phyloP scores from a whole-genome alignment of 2,329 filamentous ascomycete genomes.

The Penicillium occitanis region DNA sequence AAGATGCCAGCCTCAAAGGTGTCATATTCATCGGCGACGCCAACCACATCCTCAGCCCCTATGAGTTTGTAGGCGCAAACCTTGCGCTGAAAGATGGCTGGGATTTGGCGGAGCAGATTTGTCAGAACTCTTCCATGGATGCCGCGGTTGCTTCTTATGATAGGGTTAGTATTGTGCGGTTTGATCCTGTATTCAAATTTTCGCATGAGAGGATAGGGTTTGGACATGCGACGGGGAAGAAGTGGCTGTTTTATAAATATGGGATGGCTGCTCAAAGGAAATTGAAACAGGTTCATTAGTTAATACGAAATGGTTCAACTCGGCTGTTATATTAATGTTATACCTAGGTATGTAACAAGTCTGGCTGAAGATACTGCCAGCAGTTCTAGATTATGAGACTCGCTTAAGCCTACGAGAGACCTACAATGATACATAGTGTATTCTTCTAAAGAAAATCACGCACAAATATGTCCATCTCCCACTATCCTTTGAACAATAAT shows the following conservation, averaged over 20 bases:
- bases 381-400: not conserved
- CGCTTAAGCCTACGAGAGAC: not conserved
- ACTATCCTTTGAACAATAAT: too few species aligned
- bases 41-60: conserved; percentile 53
- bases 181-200: conserved; percentile 10
- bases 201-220: conserved; percentile 14
- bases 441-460: not conserved
- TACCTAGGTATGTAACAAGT: not conserved
- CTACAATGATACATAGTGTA: not conserved
- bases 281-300: conserved; percentile 10
- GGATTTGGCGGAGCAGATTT: conserved; percentile 47
- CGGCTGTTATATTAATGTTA: not conserved
- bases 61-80: conserved; percentile 51
- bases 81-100: conserved; percentile 49
- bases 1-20: conserved; percentile 23
- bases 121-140: conserved; percentile 27
- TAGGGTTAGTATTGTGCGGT: conserved; percentile 35
- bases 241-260: conserved; percentile 17
- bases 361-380: not conserved
- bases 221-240: conserved; percentile 12
- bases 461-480: not conserved
- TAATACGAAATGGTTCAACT: not conserved
- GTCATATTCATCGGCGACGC: conserved; percentile 52
- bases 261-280: conserved; percentile 16
- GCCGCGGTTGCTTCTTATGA: conserved; percentile 38